Evolutionary conservation across 2,329 filamentous ascomycete species (phyloP).

Genomic region (Phoma sp.): DNA sequence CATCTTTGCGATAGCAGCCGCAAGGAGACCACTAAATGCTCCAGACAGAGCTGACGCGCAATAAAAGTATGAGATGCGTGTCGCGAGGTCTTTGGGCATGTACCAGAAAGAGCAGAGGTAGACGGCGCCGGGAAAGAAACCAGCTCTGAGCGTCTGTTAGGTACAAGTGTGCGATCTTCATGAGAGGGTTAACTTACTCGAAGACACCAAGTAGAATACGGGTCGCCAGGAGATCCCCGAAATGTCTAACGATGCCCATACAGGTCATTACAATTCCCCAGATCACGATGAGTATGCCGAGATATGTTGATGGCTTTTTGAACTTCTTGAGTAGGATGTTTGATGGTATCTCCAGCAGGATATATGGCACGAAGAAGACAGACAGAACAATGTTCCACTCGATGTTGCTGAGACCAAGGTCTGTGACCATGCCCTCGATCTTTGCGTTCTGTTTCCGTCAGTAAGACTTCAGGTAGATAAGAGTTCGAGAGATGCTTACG

Average conservation of each 20-base stretch:
- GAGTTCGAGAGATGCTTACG: slow-evolving; percentile 4
- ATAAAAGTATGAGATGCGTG: slow-evolving; percentile 46
- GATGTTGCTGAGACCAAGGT: slow-evolving; percentile 59
- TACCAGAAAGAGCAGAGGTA: slow-evolving; percentile 46
- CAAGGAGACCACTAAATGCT: slow-evolving; percentile 52
- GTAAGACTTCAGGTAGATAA: background rate
- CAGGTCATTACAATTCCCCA: slow-evolving; percentile 38
- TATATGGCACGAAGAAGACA: slow-evolving; percentile 62
- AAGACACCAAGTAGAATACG: slow-evolving; percentile 33
- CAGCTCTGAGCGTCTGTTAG: slow-evolving; percentile 18
- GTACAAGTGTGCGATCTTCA: background rate
- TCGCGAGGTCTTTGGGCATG: slow-evolving; percentile 43
- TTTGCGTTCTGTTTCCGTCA: slow-evolving; percentile 55
- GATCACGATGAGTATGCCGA: slow-evolving; percentile 36
- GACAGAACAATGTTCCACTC: slow-evolving; percentile 67
- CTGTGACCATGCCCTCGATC: slow-evolving; percentile 66
- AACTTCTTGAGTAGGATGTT: slow-evolving; percentile 51
- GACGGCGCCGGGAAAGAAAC: slow-evolving; percentile 45
- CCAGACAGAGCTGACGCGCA: slow-evolving; percentile 48
- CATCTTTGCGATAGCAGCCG: slow-evolving; percentile 46
- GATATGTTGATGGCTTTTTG: slow-evolving; percentile 34
- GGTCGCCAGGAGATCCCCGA: slow-evolving; percentile 24
- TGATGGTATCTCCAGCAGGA: slow-evolving; percentile 47
- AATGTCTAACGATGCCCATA: slow-evolving; percentile 33
- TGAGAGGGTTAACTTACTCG: slow-evolving; percentile 21